phyloP scores from a whole-genome alignment of 148 eudicot genomes.

The Camellia lanceoleosa region DNA sequence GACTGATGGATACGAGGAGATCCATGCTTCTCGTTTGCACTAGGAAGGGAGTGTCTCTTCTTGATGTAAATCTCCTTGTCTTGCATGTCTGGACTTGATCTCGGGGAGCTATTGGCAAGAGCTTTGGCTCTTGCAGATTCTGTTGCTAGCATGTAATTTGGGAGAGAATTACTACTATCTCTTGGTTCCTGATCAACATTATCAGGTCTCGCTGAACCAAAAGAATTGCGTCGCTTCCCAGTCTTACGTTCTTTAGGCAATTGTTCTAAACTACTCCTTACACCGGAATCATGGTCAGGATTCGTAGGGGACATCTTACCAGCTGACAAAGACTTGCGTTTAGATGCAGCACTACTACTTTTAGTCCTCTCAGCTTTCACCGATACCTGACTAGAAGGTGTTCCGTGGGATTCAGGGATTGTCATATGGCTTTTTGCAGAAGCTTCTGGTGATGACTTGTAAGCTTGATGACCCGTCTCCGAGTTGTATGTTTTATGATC shows the following conservation, averaged over 20 bases:
- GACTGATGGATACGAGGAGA: constrained; percentile 75
- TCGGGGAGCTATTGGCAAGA: constrained; percentile 57
- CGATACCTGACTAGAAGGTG: constrained; percentile 78
- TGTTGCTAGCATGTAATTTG: constrained; percentile 97
- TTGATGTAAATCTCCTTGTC: constrained; percentile 55
- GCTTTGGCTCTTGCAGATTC: constrained; percentile 89
- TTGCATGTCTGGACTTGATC: constrained; percentile 85
- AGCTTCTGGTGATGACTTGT: constrained; percentile 50
- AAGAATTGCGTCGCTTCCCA: constrained; percentile 70
- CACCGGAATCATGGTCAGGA: constrained; percentile 46
- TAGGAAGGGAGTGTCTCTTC: constrained; percentile 82
- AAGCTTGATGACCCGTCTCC: constrained; percentile 26
- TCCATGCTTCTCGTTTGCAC: constrained; percentile 63
- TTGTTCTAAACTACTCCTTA: constrained; percentile 58
- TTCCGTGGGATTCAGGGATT: constrained; percentile 58
- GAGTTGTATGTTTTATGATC: constrained; percentile 25
- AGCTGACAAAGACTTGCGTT: constrained; percentile 48
- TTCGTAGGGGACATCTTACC: constrained; percentile 49
- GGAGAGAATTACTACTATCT: constrained; percentile 66
- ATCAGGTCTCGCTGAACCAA: constrained; percentile 70
- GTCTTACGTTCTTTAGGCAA: constrained; percentile 55
- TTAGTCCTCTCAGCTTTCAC: constrained; percentile 53
- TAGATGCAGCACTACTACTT: constrained; percentile 45
- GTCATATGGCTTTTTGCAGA: constrained; percentile 64
- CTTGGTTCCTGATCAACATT: constrained; percentile 71